phyloP scores from a whole-genome alignment of 257 asterid genomes.

The Scutellaria barbata region DNA sequence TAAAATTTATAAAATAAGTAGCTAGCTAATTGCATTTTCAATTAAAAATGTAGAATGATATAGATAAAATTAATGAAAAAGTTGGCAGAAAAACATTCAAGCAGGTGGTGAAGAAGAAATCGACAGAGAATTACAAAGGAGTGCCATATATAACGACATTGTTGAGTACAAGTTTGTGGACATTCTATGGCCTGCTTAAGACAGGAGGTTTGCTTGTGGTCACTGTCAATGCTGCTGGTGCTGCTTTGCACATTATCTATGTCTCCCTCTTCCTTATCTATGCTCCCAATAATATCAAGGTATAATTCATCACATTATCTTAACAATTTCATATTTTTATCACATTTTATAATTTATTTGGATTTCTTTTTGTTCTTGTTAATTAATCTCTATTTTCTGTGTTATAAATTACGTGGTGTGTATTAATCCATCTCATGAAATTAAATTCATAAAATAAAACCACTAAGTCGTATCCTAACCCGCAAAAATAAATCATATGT shows the following conservation, averaged over 20 bases:
- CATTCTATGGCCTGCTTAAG: slow-evolving; percentile 63
- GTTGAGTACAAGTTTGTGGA: slow-evolving; percentile 52
- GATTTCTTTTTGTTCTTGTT: no score
- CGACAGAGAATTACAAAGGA: slow-evolving; percentile 57
- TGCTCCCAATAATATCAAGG: slow-evolving; percentile 58
- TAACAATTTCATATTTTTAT: no score
- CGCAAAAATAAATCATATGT: no score
- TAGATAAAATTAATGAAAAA: neutral
- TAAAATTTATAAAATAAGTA: no score
- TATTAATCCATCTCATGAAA: no score
- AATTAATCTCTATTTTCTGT: no score
- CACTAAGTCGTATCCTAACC: no score
- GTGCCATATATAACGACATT: slow-evolving; percentile 54
- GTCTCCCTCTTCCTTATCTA: slow-evolving; percentile 61
- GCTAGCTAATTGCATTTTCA: no score
- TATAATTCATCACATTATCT: no score
- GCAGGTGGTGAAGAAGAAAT: slow-evolving; percentile 54
- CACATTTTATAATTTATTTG: neutral
- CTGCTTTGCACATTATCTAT: slow-evolving; percentile 54
- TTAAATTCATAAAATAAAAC: no score
- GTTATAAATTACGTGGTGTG: no score
- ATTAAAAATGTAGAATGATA: no score
- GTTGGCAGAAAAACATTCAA: slow-evolving; percentile 48
- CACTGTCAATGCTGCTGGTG: slow-evolving; percentile 72
- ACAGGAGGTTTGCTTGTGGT: slow-evolving; percentile 59